A percentile compares a stretch with the other conserved stretches of the same genome.
These are phyloP conservation scores for Lasiosphaeria ovina DNA, from an alignment of 495 filamentous ascomycete genomes.

Conservation along the genomic window DNA sequence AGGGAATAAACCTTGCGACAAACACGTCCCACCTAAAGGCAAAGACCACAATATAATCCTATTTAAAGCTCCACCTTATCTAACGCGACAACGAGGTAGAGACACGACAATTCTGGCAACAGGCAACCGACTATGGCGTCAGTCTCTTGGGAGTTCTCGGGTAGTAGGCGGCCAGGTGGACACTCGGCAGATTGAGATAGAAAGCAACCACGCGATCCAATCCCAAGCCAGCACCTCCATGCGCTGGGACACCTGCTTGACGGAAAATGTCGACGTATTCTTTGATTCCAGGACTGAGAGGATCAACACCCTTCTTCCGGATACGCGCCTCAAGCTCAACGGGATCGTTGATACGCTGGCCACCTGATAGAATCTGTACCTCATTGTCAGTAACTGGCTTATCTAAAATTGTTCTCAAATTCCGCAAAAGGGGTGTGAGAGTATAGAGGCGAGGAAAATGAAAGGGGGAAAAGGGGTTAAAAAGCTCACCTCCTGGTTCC, in stretches of 20 bases:
- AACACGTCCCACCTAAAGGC: no score
- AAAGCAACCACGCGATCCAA: constrained; percentile 87
- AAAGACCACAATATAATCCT: no score
- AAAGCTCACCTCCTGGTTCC: constrained; percentile 60
- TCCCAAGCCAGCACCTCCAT: constrained; percentile 84
- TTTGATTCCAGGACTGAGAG: constrained; percentile 69
- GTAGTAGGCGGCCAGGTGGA: constrained; percentile 75
- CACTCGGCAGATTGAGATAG: constrained; percentile 79
- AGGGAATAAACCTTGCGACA: no score
- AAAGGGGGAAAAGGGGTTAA: no score
- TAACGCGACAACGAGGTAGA: no score
- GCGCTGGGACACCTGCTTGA: constrained; percentile 69
- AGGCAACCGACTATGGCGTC: constrained; percentile 49
- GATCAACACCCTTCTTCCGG: constrained; percentile 69
- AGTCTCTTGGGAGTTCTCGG: constrained; percentile 84
- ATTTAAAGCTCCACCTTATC: no score
- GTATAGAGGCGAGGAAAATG: neutral
- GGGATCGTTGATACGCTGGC: constrained; percentile 79
- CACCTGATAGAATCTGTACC: constrained; percentile 58
- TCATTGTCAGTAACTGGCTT: no score
- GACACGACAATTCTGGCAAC: no score
- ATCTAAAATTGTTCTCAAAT: neutral
- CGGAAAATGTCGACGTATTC: constrained; percentile 83
- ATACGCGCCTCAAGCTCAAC: constrained; percentile 67
- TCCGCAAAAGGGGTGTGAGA: neutral